Evolutionary conservation across 2,329 filamentous ascomycete species (phyloP).

Genomic region (Trichoderma pleuroti): DNA sequence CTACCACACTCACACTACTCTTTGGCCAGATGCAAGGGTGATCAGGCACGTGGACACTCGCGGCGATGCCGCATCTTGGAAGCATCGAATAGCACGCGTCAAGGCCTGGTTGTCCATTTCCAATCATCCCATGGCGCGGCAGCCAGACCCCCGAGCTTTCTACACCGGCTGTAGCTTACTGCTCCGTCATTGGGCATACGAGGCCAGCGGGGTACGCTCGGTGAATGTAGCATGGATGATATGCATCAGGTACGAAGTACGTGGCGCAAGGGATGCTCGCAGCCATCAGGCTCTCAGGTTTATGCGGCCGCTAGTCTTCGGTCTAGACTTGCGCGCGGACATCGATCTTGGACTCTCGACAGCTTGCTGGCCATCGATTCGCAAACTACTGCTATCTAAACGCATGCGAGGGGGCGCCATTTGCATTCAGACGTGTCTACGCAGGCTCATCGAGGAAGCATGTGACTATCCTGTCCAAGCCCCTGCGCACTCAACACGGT

Average conservation of each 20-base stretch:
- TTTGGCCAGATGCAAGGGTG: constrained; percentile 4
- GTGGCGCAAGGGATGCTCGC: constrained; percentile 10
- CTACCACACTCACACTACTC: constrained; percentile 2
- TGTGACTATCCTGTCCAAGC: background rate
- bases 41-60: constrained; percentile 18
- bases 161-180: constrained; percentile 20
- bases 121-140: constrained; percentile 8
- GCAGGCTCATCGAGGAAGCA: constrained; percentile 2
- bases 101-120: background rate
- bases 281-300: constrained; percentile 9
- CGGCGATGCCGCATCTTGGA: constrained; percentile 4
- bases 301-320: constrained; percentile 8
- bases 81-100: constrained; percentile 7
- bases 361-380: background rate
- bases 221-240: constrained; percentile 17
- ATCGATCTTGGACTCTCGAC: background rate
- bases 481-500: background rate
- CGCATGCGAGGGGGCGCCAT: constrained; percentile 2
- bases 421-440: background rate
- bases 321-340: constrained; percentile 12
- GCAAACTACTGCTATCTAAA: background rate
- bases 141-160: constrained; percentile 2
- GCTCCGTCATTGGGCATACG: constrained; percentile 12
- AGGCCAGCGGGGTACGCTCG: constrained; percentile 13
- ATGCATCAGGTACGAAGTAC: constrained; percentile 17